Conservation (phyloP, 2,329 filamentous ascomycete genomes). For the Fusarium sp. region DNA sequence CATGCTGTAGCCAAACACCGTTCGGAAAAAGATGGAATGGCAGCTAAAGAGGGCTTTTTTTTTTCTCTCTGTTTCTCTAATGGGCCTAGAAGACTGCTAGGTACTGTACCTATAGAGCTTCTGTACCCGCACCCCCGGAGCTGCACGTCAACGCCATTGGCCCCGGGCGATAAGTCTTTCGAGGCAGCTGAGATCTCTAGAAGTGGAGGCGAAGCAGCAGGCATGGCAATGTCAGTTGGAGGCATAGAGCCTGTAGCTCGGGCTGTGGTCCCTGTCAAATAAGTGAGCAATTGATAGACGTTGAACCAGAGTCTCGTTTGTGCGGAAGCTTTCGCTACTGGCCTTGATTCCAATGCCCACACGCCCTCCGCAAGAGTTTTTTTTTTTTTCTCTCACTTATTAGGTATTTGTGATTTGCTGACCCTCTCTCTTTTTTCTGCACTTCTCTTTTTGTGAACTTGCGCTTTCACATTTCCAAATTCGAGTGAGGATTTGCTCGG, state of each 20-base stretch:
- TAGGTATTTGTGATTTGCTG: conserved; percentile 7
- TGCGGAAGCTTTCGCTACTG: conserved; percentile 42
- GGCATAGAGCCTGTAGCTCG: conserved; percentile 32
- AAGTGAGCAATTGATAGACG: conserved; percentile 23
- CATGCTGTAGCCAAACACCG: conserved; percentile 25
- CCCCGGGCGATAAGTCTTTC: conserved; percentile 44
- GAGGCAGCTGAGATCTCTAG: conserved; percentile 45
- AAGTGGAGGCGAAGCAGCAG: conserved; percentile 38
- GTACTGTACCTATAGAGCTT: conserved; percentile 34
- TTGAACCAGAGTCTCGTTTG: conserved; percentile 37
- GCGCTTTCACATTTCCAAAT: conserved; percentile 3
- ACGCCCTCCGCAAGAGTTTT: conserved; percentile 43
- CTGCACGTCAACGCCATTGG: conserved; percentile 43
- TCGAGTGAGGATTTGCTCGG: not conserved
- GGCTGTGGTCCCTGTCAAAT: conserved; percentile 38
- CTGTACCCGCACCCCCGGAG: conserved; percentile 43
- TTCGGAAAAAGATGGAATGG: conserved; percentile 34
- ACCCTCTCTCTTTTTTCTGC: conserved; percentile 19
- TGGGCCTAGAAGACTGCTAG: conserved; percentile 42
- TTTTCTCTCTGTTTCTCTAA: conserved; percentile 37
- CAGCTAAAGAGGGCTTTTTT: conserved; percentile 17
- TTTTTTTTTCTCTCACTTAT: conserved; percentile 1
- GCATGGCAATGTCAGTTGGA: conserved; percentile 31
- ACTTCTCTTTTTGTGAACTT: conserved; percentile 15
- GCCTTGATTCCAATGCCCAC: conserved; percentile 39